Percentiles rank a stretch among this genome's conserved stretches.
These are phyloP conservation scores for Apiospora sp. DNA, from an alignment of 2,329 filamentous ascomycete species.

Conservation along the genomic window DNA sequence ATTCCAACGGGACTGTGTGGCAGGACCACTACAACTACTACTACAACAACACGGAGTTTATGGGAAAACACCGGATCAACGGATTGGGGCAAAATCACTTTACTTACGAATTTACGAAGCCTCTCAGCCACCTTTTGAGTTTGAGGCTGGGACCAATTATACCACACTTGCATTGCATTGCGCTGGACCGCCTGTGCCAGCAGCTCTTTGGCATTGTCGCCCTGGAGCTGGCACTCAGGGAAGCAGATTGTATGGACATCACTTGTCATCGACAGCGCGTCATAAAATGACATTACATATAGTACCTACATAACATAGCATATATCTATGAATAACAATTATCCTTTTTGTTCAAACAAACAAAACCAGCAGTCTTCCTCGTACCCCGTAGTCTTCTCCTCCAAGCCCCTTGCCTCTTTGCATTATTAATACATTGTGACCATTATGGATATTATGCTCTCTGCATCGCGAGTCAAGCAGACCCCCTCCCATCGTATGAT, in stretches of 20 bases:
- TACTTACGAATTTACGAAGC: constrained; percentile 6
- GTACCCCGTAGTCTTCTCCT: background rate
- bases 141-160: background rate
- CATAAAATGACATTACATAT: constrained; percentile 10
- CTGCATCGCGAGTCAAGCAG: background rate
- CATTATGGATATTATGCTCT: background rate
- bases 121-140: constrained; percentile 18
- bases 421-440: background rate
- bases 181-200: constrained; percentile 12
- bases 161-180: constrained; percentile 20
- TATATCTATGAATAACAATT: background rate
- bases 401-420: background rate
- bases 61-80: constrained; percentile 5
- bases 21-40: constrained; percentile 12
- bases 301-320: constrained; percentile 1
- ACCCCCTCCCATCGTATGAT: background rate
- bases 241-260: constrained; percentile 13
- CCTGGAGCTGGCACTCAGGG: constrained; percentile 19
- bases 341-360: constrained; percentile 8
- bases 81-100: constrained; percentile 11
- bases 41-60: background rate
- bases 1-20: constrained; percentile 20
- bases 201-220: constrained; percentile 1
- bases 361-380: background rate
- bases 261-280: constrained; percentile 17